phyloP scores from a whole-genome alignment of 768 basidiomycete species.

The Macrolepiota fuliginosa region DNA sequence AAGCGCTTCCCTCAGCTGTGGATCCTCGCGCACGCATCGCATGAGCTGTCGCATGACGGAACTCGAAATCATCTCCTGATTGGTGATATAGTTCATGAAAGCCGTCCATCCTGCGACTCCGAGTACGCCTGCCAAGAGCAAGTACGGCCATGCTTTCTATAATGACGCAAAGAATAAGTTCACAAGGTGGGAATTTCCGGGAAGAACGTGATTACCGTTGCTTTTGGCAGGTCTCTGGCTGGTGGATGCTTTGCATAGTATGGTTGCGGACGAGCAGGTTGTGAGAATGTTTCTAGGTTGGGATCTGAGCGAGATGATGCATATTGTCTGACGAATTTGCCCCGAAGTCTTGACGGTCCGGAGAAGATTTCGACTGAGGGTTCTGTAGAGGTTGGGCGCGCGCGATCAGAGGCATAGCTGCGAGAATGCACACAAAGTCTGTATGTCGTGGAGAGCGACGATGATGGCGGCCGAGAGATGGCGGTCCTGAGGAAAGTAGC shows the following conservation, averaged over 20 bases:
- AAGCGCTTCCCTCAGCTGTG: conserved; percentile 47
- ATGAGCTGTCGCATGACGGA: conserved; percentile 71
- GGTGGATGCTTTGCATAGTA: conserved; percentile 19
- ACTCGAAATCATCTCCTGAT: conserved; percentile 75
- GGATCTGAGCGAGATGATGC: conserved; percentile 20
- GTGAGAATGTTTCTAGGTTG: conserved; percentile 19
- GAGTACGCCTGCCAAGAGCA: conserved; percentile 44
- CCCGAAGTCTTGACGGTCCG: conserved; percentile 7
- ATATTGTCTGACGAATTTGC: conserved; percentile 15
- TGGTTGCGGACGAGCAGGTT: conserved; percentile 9
- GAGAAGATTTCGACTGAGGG: conserved; percentile 7
- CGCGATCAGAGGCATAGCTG: neutral
- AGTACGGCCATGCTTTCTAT: conserved; percentile 57
- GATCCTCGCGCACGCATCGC: conserved; percentile 53
- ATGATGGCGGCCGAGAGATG: neutral
- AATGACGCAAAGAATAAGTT: neutral
- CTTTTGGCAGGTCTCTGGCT: conserved; percentile 31
- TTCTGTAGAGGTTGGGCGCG: neutral
- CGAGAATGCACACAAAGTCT: neutral
- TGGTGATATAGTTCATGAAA: conserved; percentile 69
- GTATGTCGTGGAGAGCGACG: neutral
- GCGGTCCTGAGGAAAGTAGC: neutral
- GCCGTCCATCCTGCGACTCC: conserved; percentile 65
- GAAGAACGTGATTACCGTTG: conserved; percentile 24
- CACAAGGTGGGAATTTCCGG: neutral